Evolutionary conservation across 352 stramenopile species (phyloP).

Genomic region (Globisporangium camurandrum): DNA sequence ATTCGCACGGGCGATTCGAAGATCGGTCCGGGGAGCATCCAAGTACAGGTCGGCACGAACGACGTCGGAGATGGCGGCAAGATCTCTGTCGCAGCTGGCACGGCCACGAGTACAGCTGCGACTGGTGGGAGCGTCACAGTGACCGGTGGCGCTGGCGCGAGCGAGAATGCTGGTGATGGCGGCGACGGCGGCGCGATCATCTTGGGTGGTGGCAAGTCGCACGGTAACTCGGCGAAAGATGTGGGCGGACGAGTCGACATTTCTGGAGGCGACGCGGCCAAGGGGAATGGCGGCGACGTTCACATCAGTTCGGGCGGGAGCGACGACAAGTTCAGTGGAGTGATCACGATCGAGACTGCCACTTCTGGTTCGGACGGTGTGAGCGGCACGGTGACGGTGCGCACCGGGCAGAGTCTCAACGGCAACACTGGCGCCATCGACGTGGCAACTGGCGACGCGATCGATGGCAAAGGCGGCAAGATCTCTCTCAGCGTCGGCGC

Average conservation of each 20-base stretch:
- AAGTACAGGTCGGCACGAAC: constrained; percentile 31
- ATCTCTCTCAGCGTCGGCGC: constrained; percentile 49
- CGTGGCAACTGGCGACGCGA: constrained; percentile 37
- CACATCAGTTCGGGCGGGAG: constrained; percentile 42
- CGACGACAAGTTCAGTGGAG: constrained; percentile 37
- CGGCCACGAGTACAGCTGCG: constrained; percentile 33
- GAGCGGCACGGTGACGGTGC: constrained; percentile 47
- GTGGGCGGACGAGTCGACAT: constrained; percentile 38
- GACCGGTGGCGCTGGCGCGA: constrained; percentile 39
- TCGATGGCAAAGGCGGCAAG: constrained; percentile 48
- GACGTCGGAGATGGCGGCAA: constrained; percentile 37
- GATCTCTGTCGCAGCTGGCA: constrained; percentile 42
- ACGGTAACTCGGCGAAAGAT: constrained; percentile 48
- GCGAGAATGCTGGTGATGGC: constrained; percentile 64
- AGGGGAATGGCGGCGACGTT: constrained; percentile 43
- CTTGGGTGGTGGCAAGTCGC: constrained; percentile 40
- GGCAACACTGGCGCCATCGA: constrained; percentile 29
- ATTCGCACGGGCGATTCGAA: constrained; percentile 39
- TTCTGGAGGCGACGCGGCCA: constrained; percentile 37
- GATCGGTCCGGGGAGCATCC: constrained; percentile 28
- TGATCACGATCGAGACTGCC: constrained; percentile 40
- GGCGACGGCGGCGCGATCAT: constrained; percentile 52
- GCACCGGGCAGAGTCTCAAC: constrained; percentile 31
- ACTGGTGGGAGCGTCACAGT: constrained; percentile 45
- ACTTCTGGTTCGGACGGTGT: constrained; percentile 38